phyloP scores from a whole-genome alignment of 768 basidiomycete species.

The Lentinula lateritia region DNA sequence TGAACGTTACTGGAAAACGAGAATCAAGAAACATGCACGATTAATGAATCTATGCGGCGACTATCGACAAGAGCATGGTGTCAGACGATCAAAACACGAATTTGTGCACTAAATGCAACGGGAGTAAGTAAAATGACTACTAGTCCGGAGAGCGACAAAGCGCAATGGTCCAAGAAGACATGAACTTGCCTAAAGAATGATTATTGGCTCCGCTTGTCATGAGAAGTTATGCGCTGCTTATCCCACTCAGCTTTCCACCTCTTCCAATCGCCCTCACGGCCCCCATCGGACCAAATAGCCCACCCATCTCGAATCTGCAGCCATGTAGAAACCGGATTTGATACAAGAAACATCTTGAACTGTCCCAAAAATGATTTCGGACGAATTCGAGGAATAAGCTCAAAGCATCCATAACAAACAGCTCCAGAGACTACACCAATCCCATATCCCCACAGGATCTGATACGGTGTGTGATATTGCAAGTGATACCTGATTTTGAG shows the following conservation, averaged over 20 bases:
- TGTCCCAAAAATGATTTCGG: conserved; percentile 53
- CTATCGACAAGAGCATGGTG: too few species aligned
- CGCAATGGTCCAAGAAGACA: background rate
- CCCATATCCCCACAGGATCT: conserved; percentile 69
- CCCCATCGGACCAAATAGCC: conserved; percentile 77
- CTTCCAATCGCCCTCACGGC: conserved; percentile 65
- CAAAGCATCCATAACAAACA: conserved; percentile 47
- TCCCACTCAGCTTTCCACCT: conserved; percentile 61
- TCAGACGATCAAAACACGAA: too few species aligned
- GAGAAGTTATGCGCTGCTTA: conserved; percentile 12
- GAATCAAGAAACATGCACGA: background rate
- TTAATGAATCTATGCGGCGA: too few species aligned
- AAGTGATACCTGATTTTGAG: conserved; percentile 50
- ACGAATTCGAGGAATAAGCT: conserved; percentile 48
- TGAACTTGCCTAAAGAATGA: background rate
- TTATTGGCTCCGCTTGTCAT: background rate
- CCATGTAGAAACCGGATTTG: conserved; percentile 57
- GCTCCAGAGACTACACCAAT: conserved; percentile 57
- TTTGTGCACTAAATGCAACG: too few species aligned
- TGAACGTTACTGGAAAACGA: background rate
- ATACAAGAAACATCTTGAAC: conserved; percentile 42
- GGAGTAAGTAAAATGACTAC: background rate
- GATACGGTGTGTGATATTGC: conserved; percentile 66
- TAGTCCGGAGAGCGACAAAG: background rate
- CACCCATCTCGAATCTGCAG: conserved; percentile 75